Evolutionary conservation across 2,329 filamentous ascomycete species (phyloP).

Genomic region (Claviceps capensis): DNA sequence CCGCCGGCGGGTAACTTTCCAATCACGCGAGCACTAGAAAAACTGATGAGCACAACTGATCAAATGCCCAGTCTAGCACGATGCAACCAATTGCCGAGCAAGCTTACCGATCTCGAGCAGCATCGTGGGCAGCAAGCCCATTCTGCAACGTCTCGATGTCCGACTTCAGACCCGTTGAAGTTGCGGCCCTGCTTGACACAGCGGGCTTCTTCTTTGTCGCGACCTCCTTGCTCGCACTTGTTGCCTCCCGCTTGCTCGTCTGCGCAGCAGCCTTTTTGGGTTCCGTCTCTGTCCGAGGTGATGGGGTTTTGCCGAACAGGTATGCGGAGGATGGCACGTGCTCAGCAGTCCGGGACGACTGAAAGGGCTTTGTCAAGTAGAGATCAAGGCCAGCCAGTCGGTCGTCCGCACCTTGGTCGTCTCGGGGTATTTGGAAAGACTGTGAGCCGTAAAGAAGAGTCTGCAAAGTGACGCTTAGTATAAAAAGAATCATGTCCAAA

Average conservation of each 20-base stretch:
- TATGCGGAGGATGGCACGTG: conserved; percentile 38
- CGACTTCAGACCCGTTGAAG: conserved; percentile 30
- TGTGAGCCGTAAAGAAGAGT: conserved; percentile 39
- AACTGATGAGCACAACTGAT: conserved; percentile 14
- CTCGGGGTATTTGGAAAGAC: conserved; percentile 32
- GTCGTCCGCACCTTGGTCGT: conserved; percentile 27
- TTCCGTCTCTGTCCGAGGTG: conserved; percentile 7
- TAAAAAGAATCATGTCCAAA: background rate
- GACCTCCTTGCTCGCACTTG: conserved; percentile 13
- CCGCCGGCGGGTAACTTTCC: conserved; percentile 18
- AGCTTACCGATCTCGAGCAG: conserved; percentile 22
- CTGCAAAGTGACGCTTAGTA: conserved; percentile 18
- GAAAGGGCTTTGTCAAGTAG: conserved; percentile 39
- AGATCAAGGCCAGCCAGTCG: conserved; percentile 35
- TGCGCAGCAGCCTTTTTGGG: conserved; percentile 14
- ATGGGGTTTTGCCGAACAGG: conserved; percentile 30
- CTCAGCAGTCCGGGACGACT: conserved; percentile 30
- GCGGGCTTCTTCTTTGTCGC: conserved; percentile 18
- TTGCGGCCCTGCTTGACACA: conserved; percentile 20
- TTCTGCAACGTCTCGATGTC: conserved; percentile 37
- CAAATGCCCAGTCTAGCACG: background rate
- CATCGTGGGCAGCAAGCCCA: conserved; percentile 22
- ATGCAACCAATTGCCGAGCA: background rate
- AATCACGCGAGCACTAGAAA: conserved; percentile 20
- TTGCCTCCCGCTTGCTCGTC: no score